phyloP scores from a whole-genome alignment of 2,329 filamentous ascomycete genomes.

The Rutstroemia sp. region DNA sequence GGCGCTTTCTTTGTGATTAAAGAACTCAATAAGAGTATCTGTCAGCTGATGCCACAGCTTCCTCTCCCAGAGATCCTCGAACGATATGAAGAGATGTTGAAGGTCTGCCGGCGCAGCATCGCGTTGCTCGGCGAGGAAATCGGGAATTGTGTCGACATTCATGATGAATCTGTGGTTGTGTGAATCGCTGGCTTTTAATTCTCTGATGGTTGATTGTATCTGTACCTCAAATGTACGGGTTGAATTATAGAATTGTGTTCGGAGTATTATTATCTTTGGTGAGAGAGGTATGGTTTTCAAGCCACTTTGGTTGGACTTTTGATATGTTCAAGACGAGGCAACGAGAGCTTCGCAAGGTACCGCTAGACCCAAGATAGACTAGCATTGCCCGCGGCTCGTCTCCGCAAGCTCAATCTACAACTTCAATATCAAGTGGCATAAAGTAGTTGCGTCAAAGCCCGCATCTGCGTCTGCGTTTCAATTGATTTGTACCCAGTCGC shows the following conservation, averaged over 20 bases:
- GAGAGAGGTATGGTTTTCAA: background rate
- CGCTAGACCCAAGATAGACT: conserved; percentile 1
- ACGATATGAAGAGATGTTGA: conserved; percentile 79
- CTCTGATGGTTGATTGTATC: background rate
- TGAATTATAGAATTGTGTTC: background rate
- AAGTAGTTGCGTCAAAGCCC: conserved; percentile 3
- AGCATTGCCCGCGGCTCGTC: conserved; percentile 5
- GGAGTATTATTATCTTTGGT: conserved; percentile 5
- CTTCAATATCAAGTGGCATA: conserved; percentile 12
- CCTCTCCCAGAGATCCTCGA: conserved; percentile 96
- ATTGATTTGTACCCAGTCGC: conserved; percentile 20
- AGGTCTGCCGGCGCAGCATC: conserved; percentile 82
- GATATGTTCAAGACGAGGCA: conserved; percentile 10
- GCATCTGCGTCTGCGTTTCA: conserved; percentile 11
- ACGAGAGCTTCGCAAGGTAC: conserved; percentile 10
- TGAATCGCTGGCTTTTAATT: background rate
- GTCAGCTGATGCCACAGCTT: conserved; percentile 99
- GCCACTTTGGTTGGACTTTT: conserved; percentile 6
- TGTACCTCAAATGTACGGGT: background rate
- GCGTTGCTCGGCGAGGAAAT: conserved; percentile 87
- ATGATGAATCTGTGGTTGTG: conserved; percentile 40
- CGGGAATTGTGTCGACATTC: conserved; percentile 81
- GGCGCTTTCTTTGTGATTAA: conserved; percentile 72
- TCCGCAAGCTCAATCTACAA: conserved; percentile 11
- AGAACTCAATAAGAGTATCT: conserved; percentile 80